Percentiles rank a stretch among this genome's conserved stretches.
phyloP scores from a whole-genome alignment of 2,329 filamentous ascomycete genomes.

The Penicillium sp. region DNA sequence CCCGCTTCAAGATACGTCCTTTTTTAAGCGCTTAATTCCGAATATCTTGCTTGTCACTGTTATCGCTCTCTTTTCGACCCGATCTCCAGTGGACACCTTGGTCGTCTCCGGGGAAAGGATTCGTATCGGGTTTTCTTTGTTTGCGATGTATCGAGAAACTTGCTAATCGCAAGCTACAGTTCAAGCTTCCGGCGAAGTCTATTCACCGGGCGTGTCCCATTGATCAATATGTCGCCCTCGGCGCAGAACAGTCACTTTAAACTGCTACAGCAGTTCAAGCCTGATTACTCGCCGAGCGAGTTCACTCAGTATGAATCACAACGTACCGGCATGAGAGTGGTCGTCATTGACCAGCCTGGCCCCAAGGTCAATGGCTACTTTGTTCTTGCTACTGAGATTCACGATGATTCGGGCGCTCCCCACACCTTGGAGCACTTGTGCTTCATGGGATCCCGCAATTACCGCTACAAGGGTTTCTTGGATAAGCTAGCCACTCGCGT shows the following conservation, averaged over 20 bases:
- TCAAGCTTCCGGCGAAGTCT: conserved; percentile 21
- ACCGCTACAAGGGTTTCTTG: conserved; percentile 90
- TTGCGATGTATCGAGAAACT: not conserved
- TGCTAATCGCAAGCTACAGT: conserved; percentile 25
- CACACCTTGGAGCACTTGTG: conserved; percentile 81
- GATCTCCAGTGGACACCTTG: not conserved
- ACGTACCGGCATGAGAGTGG: conserved; percentile 89
- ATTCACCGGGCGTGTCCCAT: conserved; percentile 21
- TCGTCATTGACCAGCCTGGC: conserved; percentile 87
- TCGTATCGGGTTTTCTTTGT: not conserved
- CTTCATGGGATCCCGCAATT: conserved; percentile 91
- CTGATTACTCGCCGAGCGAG: conserved; percentile 83
- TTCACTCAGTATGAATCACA: conserved; percentile 97
- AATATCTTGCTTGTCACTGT: not conserved
- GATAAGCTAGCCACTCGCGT: conserved; percentile 92
- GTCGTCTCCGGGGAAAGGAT: not conserved
- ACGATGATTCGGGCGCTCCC: conserved; percentile 92
- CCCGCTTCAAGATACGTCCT: conserved; percentile 10
- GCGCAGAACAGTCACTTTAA: conserved; percentile 65
- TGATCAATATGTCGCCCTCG: conserved; percentile 57
- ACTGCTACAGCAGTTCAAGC: conserved; percentile 79
- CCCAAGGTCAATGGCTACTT: conserved; percentile 97
- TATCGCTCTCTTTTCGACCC: not conserved
- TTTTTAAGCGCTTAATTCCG: conserved; percentile 1
- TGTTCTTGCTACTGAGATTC: conserved; percentile 92